phyloP scores from a whole-genome alignment of 2,329 filamentous ascomycete species.

The Phialophora verrucosa region DNA sequence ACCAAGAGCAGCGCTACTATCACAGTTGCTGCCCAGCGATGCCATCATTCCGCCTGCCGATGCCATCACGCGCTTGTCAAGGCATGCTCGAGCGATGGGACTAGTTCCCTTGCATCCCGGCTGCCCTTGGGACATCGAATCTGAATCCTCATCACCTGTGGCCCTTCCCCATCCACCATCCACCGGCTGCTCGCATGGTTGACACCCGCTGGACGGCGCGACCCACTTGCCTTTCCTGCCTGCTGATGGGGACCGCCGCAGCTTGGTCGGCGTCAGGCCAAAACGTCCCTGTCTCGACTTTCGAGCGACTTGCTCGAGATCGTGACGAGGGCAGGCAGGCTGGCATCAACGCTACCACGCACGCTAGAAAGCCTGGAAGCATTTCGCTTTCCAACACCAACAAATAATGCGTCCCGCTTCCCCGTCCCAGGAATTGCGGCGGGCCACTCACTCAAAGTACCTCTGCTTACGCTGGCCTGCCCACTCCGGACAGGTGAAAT shows the following conservation, averaged over 20 bases:
- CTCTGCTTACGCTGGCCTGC: conserved; percentile 30
- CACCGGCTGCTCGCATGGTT: conserved; percentile 27
- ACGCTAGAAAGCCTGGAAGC: conserved; percentile 33
- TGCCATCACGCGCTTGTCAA: conserved; percentile 34
- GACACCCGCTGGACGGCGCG: conserved; percentile 31
- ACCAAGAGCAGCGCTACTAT: conserved; percentile 26
- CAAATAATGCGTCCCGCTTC: conserved; percentile 33
- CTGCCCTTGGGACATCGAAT: conserved; percentile 16
- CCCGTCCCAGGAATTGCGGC: conserved; percentile 36
- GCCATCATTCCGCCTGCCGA: conserved; percentile 35
- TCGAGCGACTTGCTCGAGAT: conserved; percentile 31
- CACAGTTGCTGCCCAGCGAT: conserved; percentile 35
- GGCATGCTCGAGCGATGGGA: conserved; percentile 28
- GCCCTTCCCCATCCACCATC: conserved; percentile 15
- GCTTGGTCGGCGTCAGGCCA: conserved; percentile 29
- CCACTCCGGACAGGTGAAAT: conserved; percentile 32
- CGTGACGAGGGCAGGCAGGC: conserved; percentile 29
- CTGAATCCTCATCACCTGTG: conserved; percentile 26
- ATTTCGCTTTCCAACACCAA: conserved; percentile 32
- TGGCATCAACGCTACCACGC: conserved; percentile 27
- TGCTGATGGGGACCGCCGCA: conserved; percentile 23
- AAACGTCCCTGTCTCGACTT: conserved; percentile 29
- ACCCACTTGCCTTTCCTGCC: conserved; percentile 30
- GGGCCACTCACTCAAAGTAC: conserved; percentile 28
- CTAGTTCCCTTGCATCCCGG: conserved; percentile 23